phyloP scores from a whole-genome alignment of 2,329 filamentous ascomycete species.

The Ophiostoma angusticollis region DNA sequence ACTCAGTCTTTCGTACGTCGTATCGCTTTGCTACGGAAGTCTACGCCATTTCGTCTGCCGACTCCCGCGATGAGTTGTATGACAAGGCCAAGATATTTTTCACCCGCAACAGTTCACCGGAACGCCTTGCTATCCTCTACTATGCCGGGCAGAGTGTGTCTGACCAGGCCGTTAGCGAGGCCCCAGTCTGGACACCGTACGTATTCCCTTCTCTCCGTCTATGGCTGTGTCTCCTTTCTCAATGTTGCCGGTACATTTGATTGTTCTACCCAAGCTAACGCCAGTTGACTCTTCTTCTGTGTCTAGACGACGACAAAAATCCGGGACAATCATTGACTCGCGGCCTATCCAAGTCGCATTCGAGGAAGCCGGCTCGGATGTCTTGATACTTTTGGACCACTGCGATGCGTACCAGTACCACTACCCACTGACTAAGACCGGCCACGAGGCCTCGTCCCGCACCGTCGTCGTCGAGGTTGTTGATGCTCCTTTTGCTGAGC shows the following conservation, averaged over 20 bases:
- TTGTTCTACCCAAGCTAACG: too few relatives aligned
- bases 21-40: constrained; percentile 10
- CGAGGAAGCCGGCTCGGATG: constrained; percentile 10
- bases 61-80: constrained; percentile 4
- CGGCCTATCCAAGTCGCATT: constrained; percentile 10
- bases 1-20: constrained; percentile 7
- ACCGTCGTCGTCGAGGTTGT: constrained; percentile 13
- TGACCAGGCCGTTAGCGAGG: constrained; percentile 1
- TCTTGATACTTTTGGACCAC: constrained; percentile 13
- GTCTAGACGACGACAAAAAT: constrained; percentile 4
- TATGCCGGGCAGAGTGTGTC: constrained; percentile 11
- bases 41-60: constrained; percentile 3
- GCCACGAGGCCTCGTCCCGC: constrained; percentile 1
- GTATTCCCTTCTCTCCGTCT: not conserved
- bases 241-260: not conserved
- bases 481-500: constrained; percentile 6
- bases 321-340: constrained; percentile 1
- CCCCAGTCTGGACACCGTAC: constrained; percentile 12
- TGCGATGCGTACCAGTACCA: constrained; percentile 6
- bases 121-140: constrained; percentile 13
- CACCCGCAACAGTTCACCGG: constrained; percentile 1
- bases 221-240: not conserved
- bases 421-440: constrained; percentile 5
- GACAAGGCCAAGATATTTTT: constrained; percentile 8
- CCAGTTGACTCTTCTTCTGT: not conserved